Conservation (phyloP, 495 filamentous ascomycete genomes). For the Neurospora africana region DNA sequence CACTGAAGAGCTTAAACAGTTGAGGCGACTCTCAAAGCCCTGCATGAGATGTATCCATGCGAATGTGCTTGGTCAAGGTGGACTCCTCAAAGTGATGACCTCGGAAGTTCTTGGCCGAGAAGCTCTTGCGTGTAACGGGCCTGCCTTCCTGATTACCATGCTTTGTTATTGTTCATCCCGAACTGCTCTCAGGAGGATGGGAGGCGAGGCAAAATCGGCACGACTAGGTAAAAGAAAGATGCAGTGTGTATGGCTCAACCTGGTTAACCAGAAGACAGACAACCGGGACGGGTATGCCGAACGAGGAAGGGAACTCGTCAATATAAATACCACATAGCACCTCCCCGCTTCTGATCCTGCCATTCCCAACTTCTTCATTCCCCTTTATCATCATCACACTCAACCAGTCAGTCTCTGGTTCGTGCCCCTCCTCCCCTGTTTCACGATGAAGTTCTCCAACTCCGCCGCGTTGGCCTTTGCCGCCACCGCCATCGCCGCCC, state of each 20-base stretch:
- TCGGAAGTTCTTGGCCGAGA: slow-evolving; percentile 37
- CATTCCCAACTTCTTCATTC: neutral
- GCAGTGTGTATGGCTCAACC: neutral
- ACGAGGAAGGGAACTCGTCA: slow-evolving; percentile 5
- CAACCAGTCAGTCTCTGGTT: slow-evolving; percentile 7
- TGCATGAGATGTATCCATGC: neutral
- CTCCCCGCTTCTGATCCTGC: slow-evolving; percentile 1
- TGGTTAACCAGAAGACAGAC: neutral
- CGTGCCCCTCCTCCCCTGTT: slow-evolving; percentile 3
- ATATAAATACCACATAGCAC: slow-evolving; percentile 26
- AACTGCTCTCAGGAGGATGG: neutral
- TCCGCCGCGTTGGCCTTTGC: slow-evolving; percentile 32
- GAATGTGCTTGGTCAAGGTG: neutral
- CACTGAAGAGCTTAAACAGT: neutral
- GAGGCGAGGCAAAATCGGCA: neutral
- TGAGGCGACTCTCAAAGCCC: neutral
- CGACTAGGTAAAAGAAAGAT: neutral
- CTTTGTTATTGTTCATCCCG: neutral
- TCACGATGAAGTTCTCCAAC: slow-evolving; percentile 37
- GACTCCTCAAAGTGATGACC: neutral
- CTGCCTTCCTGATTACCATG: slow-evolving; percentile 39
- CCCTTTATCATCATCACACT: slow-evolving; percentile 1
- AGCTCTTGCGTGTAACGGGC: slow-evolving; percentile 28
- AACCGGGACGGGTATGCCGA: neutral
- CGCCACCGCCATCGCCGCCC: slow-evolving; percentile 31